Evolutionary conservation across 73 alveolate genomes (phyloP), one percentile per base, ranked within the genome.

Genomic region (Loxodes magnus): DNA sequence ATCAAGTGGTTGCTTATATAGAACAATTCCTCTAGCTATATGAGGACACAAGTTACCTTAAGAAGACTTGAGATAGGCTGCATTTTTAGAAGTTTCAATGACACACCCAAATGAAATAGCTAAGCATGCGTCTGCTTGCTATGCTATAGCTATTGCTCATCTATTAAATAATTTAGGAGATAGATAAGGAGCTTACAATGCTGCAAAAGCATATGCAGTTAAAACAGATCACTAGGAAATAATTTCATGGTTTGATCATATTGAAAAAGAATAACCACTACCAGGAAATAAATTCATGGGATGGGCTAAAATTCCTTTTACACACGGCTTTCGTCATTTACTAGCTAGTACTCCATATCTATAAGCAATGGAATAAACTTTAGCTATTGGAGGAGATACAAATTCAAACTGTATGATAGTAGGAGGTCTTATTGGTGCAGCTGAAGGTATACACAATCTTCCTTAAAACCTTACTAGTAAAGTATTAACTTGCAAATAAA

Each of bases 401-500:
- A 71, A 65, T 25, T 56, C 71, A 1, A 65, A 65, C 33, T 69
- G 71, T 9, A 43, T 53, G 14, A 65, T 65, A 0, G 79, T 65
- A 6, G 79, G 79, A 14, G 79, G 65, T 12, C 21, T 65, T 17
- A 20, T 65, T 3, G 79, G 79, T 0, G 61, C 39, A 12, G 16
- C 7, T 56, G 67, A 25, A 28, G 71, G 59, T n/a, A 12, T 12
- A 2, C 2, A 25, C n/a, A 2, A 9, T 0, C 7, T 46, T 25
- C 59, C 59, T 46, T 37, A 21, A 0, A 22, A 46, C 17, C 27
- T 37, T 14, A 46, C 2, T 25, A 2, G 2, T 9, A 46, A 46
- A 2, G 59, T 46, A 9, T 12, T 12, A 2, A 24, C 43, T n/a
- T 21, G 22, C n/a, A 7, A 46, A 25, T 16, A 17, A n/a, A 7